Evolutionary conservation across 805 yeast species (phyloP).

Genomic region (Candida incommunis): DNA sequence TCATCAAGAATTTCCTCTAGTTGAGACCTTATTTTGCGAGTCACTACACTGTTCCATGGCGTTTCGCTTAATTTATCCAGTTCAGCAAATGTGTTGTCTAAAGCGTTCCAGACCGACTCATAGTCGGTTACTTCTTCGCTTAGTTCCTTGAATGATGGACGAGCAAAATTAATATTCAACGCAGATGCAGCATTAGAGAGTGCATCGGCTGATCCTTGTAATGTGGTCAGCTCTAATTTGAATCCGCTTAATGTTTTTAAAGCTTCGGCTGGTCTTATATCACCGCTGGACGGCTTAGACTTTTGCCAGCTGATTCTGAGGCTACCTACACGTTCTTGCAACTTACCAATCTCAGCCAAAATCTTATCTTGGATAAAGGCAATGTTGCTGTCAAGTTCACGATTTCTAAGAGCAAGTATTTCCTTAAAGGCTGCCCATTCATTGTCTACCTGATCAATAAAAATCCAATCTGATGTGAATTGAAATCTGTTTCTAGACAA

Average conservation of each 20-base stretch:
- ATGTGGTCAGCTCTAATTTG: constrained; percentile 1
- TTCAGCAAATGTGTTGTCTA: constrained; percentile 36
- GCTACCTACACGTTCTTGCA: constrained; percentile 21
- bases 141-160: constrained; percentile 20
- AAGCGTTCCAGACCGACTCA: constrained; percentile 47
- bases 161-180: constrained; percentile 2
- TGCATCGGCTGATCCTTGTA: background rate
- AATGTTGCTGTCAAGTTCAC: constrained; percentile 27
- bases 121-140: constrained; percentile 41
- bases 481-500: constrained; percentile 31
- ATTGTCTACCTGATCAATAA: constrained; percentile 46
- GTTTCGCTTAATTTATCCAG: constrained; percentile 28
- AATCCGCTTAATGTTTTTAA: constrained; percentile 20
- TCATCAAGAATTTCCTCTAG: constrained; percentile 36
- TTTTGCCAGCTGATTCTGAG: constrained; percentile 33
- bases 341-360: constrained; percentile 25
- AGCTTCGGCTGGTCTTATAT: constrained; percentile 30
- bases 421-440: constrained; percentile 30
- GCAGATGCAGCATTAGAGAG: constrained; percentile 14
- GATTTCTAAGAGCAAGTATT: constrained; percentile 23
- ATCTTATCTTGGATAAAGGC: constrained; percentile 31
- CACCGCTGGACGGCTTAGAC: constrained; percentile 33
- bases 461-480: constrained; percentile 42
- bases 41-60: constrained; percentile 37
- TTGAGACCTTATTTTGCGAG: constrained; percentile 29